These are phyloP conservation scores for Botryobasidium botryosum DNA, from an alignment of 768 basidiomycete genomes.

Conservation along the genomic window DNA sequence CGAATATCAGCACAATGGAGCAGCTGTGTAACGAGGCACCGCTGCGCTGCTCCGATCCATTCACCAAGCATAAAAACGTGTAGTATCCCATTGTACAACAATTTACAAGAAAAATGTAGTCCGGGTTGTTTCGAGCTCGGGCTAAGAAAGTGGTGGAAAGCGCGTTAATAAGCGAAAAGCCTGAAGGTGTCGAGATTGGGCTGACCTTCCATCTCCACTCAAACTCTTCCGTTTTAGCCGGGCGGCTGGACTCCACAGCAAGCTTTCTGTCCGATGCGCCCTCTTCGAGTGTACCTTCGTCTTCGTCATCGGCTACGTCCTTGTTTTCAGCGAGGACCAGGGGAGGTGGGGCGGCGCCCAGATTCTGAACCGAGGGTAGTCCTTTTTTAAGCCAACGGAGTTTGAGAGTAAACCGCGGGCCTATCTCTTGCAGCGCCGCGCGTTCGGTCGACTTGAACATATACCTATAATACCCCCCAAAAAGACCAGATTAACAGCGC, in stretches of 20 bases:
- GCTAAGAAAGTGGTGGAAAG: no score
- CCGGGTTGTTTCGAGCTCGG: no score
- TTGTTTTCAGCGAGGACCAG: slow-evolving; percentile 35
- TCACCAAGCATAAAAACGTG: no score
- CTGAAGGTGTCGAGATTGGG: no score
- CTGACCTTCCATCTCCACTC: slow-evolving; percentile 85
- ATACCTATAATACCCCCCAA: slow-evolving; percentile 34
- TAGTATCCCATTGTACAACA: no score
- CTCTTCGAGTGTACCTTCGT: slow-evolving; percentile 14
- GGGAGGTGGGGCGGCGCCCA: slow-evolving; percentile 43
- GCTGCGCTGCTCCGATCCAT: no score
- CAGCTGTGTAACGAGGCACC: no score
- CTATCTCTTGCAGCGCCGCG: slow-evolving; percentile 91
- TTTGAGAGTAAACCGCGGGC: slow-evolving; percentile 92
- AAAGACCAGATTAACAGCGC: slow-evolving; percentile 2
- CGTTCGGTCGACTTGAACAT: slow-evolving; percentile 84
- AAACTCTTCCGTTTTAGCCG: slow-evolving; percentile 47
- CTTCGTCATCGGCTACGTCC: slow-evolving; percentile 17
- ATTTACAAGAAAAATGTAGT: no score
- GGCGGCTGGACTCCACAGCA: slow-evolving; percentile 10
- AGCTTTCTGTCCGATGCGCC: slow-evolving; percentile 17
- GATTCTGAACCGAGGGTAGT: slow-evolving; percentile 58
- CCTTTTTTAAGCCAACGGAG: slow-evolving; percentile 78
- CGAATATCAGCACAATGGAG: no score
- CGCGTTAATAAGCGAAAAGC: no score